A percentile compares a stretch with the other conserved stretches of the same genome.
Conservation (phyloP, 2,329 filamentous ascomycete genomes). For the Colletotrichum tanaceti region DNA sequence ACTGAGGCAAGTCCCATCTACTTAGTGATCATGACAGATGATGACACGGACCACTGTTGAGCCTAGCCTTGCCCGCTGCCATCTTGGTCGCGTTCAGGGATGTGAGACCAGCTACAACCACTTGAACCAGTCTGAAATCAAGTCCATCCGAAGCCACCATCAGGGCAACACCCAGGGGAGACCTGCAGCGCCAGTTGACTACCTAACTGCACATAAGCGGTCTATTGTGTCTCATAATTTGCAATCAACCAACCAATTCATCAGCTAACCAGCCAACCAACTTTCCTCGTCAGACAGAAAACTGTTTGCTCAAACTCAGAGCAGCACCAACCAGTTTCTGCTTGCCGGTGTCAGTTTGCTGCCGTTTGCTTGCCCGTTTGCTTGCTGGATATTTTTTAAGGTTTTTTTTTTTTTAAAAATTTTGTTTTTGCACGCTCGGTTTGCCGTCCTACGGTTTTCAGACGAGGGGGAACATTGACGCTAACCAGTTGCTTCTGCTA, state of each 20-base stretch:
- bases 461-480: slow-evolving; percentile 6
- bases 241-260: background rate
- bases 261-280: background rate
- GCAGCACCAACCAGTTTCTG: slow-evolving; percentile 4
- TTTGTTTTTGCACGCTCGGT: slow-evolving; percentile 13
- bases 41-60: slow-evolving; percentile 21
- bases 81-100: slow-evolving; percentile 4
- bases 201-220: too few relatives aligned
- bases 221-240: background rate
- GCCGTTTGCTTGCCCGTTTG: slow-evolving; percentile 20
- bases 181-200: slow-evolving; percentile 1
- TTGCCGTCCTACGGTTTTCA: slow-evolving; percentile 9
- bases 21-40: slow-evolving; percentile 1
- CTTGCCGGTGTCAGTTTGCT: background rate
- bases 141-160: background rate
- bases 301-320: background rate
- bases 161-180: slow-evolving; percentile 1
- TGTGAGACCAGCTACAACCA: slow-evolving; percentile 4
- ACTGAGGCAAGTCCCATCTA: background rate
- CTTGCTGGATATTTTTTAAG: too few relatives aligned
- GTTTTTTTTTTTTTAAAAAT: too few relatives aligned
- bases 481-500: background rate
- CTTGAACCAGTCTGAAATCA: slow-evolving; percentile 1
- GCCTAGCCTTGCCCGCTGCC: slow-evolving; percentile 25
- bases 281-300: background rate